These are phyloP conservation scores for Aphanomyces cochlioides DNA, from an alignment of 352 stramenopile genomes.

Conservation along the genomic window DNA sequence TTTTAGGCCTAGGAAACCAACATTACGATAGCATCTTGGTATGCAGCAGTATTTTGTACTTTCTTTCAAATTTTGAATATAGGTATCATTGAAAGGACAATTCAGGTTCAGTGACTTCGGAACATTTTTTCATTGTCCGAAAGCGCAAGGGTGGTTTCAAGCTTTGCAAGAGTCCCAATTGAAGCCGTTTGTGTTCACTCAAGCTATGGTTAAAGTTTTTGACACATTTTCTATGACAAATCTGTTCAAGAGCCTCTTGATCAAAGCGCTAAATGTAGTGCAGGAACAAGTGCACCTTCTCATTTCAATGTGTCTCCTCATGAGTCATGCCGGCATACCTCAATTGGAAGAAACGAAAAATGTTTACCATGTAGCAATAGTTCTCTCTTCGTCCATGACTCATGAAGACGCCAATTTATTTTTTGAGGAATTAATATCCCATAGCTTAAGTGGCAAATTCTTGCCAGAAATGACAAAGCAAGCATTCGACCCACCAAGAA, in stretches of 20 bases:
- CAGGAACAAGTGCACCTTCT: slow-evolving; percentile 26
- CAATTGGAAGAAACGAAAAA: not conserved
- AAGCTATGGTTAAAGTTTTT: slow-evolving; percentile 82
- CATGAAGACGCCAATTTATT: too few species aligned
- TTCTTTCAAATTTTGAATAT: not conserved
- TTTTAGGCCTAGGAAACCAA: slow-evolving; percentile 64
- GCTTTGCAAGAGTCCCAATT: slow-evolving; percentile 24
- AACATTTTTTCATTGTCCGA: slow-evolving; percentile 11
- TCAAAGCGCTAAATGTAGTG: slow-evolving; percentile 28
- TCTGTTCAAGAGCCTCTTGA: slow-evolving; percentile 8
- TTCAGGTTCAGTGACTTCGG: slow-evolving; percentile 24
- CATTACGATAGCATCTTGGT: slow-evolving; percentile 78
- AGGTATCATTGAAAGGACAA: slow-evolving; percentile 13
- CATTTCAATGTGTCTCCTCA: slow-evolving; percentile 25
- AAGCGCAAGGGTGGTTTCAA: not conserved
- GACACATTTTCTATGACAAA: not conserved
- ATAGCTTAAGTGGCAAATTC: too few species aligned
- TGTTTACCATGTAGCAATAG: slow-evolving; percentile 6
- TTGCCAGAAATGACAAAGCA: too few species aligned
- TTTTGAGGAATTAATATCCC: too few species aligned
- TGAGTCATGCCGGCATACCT: slow-evolving; percentile 29
- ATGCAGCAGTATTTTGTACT: slow-evolving; percentile 11
- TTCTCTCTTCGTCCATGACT: not conserved
- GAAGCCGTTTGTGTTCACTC: slow-evolving; percentile 75
- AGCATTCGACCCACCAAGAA: too few species aligned